Evolutionary conservation across 257 asterid genomes (phyloP).

Genomic region (Solanum rostratum): DNA sequence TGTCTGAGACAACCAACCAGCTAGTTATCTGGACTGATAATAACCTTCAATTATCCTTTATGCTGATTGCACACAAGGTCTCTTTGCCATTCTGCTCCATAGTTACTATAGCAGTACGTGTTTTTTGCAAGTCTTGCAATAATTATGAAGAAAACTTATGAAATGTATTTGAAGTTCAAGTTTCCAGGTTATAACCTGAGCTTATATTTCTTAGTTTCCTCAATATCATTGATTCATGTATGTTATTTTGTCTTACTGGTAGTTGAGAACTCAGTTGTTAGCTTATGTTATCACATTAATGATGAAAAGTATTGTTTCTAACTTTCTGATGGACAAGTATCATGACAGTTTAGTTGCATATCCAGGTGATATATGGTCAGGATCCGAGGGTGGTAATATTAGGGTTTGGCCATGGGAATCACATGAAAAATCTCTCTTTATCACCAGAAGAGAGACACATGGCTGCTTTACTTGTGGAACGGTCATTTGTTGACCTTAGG

Average conservation of each 20-base stretch:
- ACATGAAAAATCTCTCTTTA: constrained; percentile 65
- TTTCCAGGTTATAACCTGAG: background rate
- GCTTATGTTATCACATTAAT: background rate
- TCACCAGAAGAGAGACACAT: constrained; percentile 79
- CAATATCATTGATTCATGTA: background rate
- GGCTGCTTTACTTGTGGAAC: constrained; percentile 81
- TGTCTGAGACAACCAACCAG: background rate
- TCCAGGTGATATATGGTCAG: constrained; percentile 92
- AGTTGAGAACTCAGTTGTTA: background rate
- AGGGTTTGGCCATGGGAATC: constrained; percentile 93
- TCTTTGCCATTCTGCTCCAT: background rate
- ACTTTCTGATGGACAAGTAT: background rate
- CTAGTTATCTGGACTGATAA: background rate
- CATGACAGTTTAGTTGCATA: background rate
- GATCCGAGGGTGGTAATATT: constrained; percentile 66
- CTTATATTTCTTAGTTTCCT: background rate
- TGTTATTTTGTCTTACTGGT: background rate
- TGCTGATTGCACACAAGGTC: background rate
- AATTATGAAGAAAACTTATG: background rate
- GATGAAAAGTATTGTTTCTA: background rate
- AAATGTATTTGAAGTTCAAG: background rate
- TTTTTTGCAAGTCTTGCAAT: background rate
- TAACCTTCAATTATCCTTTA: background rate
- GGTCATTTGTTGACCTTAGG: constrained; percentile 64
- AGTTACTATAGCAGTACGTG: background rate